Base-by-base conservation (phyloP, 129 eudicot species). In the Apium graveolens region DNA sequence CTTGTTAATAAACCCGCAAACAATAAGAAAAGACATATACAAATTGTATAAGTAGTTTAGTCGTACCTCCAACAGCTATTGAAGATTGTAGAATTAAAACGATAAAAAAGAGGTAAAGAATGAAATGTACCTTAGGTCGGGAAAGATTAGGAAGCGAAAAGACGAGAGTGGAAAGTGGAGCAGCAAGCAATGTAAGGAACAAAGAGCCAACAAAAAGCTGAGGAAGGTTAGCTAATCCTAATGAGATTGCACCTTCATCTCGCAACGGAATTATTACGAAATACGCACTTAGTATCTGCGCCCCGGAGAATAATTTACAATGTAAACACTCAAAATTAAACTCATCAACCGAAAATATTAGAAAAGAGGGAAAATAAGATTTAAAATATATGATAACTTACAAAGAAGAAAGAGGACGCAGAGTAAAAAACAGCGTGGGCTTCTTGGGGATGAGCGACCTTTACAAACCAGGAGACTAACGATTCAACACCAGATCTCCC, bases 161-260 rank as follows among this genome's bases (percentile, higher is more conserved):
- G 17, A 91, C 79, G 51, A 89, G 84, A 1, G 98, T 86, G 24
- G 97, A 82, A 85, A 93, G 79, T 29, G 98, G 97, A 7, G 96
- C 96, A 35, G 97, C 98, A 77, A 91, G 79, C 80, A 93, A 82
- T 2, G 98, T 93, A 78, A 93, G 91, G 18, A 91, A 35, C 88
- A 93, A 86, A 1, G 98, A 93, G 31, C 91, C 98, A 10, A 88
- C 84, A 79, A 93, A 93, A 42, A 93, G 88, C 12, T 89, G 87
- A 48, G 98, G 98, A 38, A 93, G 91, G 69, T 86, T 88, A 32
- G 77, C 82, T 70, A 93, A 78, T 42, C 98, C 98, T 76, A 93
- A 79, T 2, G 98, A 93, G 20, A 93, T 86, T 5, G 96, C 98
- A 17, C 97, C 98, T 91, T 93, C 98, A 83, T 93, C 98, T 18